A percentile compares a stretch with the other conserved stretches of the same genome.
Evolutionary conservation across 78 protist genomes (phyloP).

Genomic region (Dictyostelium citrinum): DNA sequence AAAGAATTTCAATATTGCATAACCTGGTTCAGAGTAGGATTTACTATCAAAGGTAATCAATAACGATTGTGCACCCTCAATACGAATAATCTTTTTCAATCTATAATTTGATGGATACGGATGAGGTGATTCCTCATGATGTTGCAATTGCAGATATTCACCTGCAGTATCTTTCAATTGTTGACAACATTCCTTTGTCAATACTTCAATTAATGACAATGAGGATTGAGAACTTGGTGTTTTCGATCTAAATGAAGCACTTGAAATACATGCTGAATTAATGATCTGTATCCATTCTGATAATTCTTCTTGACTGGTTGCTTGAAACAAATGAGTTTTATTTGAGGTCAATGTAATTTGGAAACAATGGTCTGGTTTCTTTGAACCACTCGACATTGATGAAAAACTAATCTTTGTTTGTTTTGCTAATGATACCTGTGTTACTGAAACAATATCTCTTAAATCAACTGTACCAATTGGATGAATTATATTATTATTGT

Average conservation of each 20-base stretch:
- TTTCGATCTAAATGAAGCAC: slow-evolving; percentile 44
- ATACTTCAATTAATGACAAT: slow-evolving; percentile 16
- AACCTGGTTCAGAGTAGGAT: slow-evolving; percentile 33
- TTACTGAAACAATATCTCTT: slow-evolving; percentile 53
- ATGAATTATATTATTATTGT: neutral
- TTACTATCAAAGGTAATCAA: slow-evolving; percentile 20
- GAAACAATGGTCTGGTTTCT: slow-evolving; percentile 11
- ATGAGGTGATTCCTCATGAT: slow-evolving; percentile 56
- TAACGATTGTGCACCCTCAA: slow-evolving; percentile 57
- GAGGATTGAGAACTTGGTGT: neutral
- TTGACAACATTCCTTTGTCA: slow-evolving; percentile 18
- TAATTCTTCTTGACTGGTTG: slow-evolving; percentile 20
- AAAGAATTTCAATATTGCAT: slow-evolving; percentile 18
- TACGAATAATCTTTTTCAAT: slow-evolving; percentile 35
- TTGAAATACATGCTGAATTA: slow-evolving; percentile 36
- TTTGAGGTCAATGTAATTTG: slow-evolving; percentile 40
- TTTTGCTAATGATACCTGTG: slow-evolving; percentile 23
- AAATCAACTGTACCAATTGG: slow-evolving; percentile 59
- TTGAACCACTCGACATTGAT: neutral
- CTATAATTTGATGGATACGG: slow-evolving; percentile 43
- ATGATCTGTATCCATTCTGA: slow-evolving; percentile 52
- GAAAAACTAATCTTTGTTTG: slow-evolving; percentile 7
- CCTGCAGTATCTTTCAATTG: slow-evolving; percentile 26
- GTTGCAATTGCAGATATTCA: neutral
- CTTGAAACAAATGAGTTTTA: slow-evolving; percentile 37